These are phyloP conservation scores for Dryadomyces quercus-mongolicae DNA, from an alignment of 2,329 filamentous ascomycete species.

Conservation along the genomic window DNA sequence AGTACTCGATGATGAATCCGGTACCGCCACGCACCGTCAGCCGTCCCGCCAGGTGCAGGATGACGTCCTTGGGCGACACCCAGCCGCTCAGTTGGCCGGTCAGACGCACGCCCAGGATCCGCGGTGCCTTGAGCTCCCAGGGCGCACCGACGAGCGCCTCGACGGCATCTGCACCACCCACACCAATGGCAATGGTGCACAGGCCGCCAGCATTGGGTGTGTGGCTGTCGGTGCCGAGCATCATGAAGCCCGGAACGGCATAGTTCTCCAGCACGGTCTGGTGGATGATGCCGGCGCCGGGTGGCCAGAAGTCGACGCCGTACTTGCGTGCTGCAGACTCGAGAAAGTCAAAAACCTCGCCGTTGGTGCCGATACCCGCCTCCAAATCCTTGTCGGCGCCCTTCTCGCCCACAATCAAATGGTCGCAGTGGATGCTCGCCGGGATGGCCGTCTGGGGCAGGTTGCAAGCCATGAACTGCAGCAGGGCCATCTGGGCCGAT, in stretches of 20 bases:
- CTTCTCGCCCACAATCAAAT: constrained; percentile 92
- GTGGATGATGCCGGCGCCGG: constrained; percentile 90
- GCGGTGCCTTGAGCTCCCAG: constrained; percentile 95
- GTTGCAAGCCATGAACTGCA: constrained; percentile 98
- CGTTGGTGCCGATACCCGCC: constrained; percentile 78
- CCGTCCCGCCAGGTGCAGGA: constrained; percentile 76
- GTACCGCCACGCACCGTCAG: constrained; percentile 91
- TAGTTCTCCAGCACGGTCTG: constrained; percentile 98
- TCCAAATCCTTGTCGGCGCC: constrained; percentile 79
- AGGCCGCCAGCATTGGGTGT: constrained; percentile 95
- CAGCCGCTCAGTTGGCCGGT: constrained; percentile 77
- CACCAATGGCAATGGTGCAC: constrained; percentile 88
- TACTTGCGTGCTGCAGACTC: constrained; percentile 87
- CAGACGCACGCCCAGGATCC: constrained; percentile 74
- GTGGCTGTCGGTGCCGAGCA: constrained; percentile 96
- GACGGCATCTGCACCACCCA: constrained; percentile 92
- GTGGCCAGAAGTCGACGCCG: constrained; percentile 92
- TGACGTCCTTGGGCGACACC: constrained; percentile 92
- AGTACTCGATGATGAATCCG: constrained; percentile 89
- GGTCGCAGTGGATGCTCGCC: constrained; percentile 96
- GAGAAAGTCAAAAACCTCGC: constrained; percentile 94
- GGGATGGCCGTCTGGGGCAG: constrained; percentile 83
- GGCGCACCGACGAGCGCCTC: constrained; percentile 92
- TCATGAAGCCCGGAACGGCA: constrained; percentile 92
- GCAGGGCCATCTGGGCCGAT: constrained; percentile 91